These are phyloP conservation scores for Ilyonectria robusta DNA, from an alignment of 2,329 filamentous ascomycete species.

Conservation along the genomic window DNA sequence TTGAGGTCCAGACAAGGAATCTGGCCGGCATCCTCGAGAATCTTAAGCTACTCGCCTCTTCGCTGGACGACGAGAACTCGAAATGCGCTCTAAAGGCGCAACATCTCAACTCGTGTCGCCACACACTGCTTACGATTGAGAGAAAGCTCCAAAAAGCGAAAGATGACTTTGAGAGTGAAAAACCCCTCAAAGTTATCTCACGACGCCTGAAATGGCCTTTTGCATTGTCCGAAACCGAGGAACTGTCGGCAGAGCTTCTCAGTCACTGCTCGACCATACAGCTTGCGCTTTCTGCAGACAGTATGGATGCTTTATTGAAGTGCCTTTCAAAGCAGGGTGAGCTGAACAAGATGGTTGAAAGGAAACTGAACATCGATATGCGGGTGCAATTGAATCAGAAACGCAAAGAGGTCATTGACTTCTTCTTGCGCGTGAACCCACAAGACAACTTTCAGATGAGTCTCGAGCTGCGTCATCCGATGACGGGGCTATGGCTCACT, in stretches of 20 bases:
- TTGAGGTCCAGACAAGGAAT: not conserved
- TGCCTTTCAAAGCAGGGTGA: slow-evolving; percentile 10
- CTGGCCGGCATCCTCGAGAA: slow-evolving; percentile 5
- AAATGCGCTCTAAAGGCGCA: not conserved
- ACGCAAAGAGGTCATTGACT: not conserved
- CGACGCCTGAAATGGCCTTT: slow-evolving; percentile 12
- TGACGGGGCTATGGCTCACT: slow-evolving; percentile 14
- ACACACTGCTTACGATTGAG: not conserved
- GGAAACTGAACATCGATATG: not conserved
- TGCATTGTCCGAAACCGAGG: not conserved
- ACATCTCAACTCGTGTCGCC: slow-evolving; percentile 7
- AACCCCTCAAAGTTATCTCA: not conserved
- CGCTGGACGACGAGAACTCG: not conserved
- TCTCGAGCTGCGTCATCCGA: slow-evolving; percentile 1
- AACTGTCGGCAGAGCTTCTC: not conserved
- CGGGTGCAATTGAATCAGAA: not conserved
- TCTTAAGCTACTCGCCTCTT: not conserved
- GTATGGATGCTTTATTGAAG: slow-evolving; percentile 11
- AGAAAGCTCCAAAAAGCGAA: slow-evolving; percentile 3
- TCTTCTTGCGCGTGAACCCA: slow-evolving; percentile 6
- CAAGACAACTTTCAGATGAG: slow-evolving; percentile 13
- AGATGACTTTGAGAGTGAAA: slow-evolving; percentile 3
- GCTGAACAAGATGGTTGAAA: slow-evolving; percentile 5
- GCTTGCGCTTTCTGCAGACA: slow-evolving; percentile 12
- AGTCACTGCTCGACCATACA: not conserved